Conservation (phyloP, 1,284 basidiomycete genomes). For the Pascua sp. region DNA sequence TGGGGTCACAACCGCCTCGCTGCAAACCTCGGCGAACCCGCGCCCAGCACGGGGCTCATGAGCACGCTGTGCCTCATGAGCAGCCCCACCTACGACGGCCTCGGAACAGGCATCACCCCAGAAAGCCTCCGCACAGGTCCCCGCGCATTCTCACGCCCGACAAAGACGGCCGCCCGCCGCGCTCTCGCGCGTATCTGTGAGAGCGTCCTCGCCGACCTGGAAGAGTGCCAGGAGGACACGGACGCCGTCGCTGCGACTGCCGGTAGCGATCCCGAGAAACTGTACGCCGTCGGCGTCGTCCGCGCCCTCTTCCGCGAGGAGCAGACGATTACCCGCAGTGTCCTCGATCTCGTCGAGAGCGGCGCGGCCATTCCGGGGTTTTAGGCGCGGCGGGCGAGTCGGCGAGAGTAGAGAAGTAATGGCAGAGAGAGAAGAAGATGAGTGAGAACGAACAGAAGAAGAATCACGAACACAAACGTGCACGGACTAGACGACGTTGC, state of each 20-base stretch:
- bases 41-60: slow-evolving; percentile 15
- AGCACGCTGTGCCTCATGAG: slow-evolving; percentile 13
- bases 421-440: slow-evolving; percentile 35
- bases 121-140: not conserved
- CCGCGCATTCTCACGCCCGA: slow-evolving; percentile 10
- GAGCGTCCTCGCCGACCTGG: slow-evolving; percentile 10
- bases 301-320: slow-evolving; percentile 18
- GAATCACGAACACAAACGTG: no score
- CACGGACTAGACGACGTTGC: no score
- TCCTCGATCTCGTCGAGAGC: slow-evolving; percentile 11
- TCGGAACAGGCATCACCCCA: not conserved
- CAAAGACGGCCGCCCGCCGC: slow-evolving; percentile 8
- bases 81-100: slow-evolving; percentile 3
- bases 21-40: slow-evolving; percentile 18
- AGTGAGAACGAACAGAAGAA: slow-evolving; percentile 8
- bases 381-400: not conserved
- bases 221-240: slow-evolving; percentile 9
- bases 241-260: slow-evolving; percentile 1
- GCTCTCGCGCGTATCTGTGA: slow-evolving; percentile 13
- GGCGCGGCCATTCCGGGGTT: slow-evolving; percentile 14
- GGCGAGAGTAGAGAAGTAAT: not conserved
- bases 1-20: slow-evolving; percentile 19
- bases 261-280: slow-evolving; percentile 4
- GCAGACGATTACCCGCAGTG: slow-evolving; percentile 8
- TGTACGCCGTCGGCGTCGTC: slow-evolving; percentile 3